These are phyloP conservation scores for Botrytis porri DNA, from an alignment of 2,329 filamentous ascomycete genomes.

Conservation along the genomic window DNA sequence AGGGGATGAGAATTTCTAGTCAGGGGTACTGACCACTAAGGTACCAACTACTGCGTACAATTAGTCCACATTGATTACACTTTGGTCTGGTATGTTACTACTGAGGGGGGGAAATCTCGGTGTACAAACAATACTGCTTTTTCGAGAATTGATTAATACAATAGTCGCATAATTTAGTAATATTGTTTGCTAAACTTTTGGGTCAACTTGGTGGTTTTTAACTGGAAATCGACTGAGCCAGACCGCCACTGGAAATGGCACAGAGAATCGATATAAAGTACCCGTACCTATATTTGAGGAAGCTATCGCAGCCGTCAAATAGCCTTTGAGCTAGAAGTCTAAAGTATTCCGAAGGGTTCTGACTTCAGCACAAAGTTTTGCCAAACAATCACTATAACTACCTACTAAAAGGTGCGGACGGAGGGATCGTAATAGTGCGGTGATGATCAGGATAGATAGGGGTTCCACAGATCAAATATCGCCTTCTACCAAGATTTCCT, in stretches of 20 bases:
- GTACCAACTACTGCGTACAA: background rate
- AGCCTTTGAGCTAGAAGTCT: background rate
- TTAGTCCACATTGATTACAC: background rate
- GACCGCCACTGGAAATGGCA: background rate
- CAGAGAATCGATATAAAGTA: background rate
- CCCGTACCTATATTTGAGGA: background rate
- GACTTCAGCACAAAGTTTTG: background rate
- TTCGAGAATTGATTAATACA: background rate
- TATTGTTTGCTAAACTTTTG: background rate
- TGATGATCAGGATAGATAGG: background rate
- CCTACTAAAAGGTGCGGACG: background rate
- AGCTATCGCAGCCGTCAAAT: background rate
- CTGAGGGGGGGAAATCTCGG: background rate
- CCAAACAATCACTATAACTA: background rate
- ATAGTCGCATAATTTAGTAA: background rate
- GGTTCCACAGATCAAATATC: constrained; percentile 5
- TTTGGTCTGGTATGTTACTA: background rate
- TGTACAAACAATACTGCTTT: background rate
- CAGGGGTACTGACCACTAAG: constrained; percentile 7
- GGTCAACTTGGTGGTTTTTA: background rate
- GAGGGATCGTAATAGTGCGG: background rate
- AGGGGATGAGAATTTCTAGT: constrained; percentile 8
- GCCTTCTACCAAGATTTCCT: constrained; percentile 7
- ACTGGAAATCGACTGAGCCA: background rate
- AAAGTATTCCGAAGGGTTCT: background rate